Evolutionary conservation across 768 basidiomycete species (phyloP), one percentile per base, ranked within the genome.

Genomic region (Crassisporium funariophilum): DNA sequence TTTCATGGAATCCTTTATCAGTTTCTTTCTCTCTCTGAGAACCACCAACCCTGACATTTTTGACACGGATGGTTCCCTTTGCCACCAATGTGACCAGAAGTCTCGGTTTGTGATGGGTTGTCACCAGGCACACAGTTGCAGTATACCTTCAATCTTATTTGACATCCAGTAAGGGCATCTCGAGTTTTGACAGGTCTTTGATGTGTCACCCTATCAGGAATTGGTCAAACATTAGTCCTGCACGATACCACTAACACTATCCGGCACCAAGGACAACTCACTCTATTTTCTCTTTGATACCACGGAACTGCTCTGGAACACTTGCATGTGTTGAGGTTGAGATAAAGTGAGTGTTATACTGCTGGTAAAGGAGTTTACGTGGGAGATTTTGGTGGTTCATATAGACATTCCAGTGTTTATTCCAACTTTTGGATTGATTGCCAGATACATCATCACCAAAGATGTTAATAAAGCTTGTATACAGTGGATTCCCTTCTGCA

Each of bases 331-430:
- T 64, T 7, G 54, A 58, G 1, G 53, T 31, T 2, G 53, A 58
- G 1, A 55, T 38, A 49, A 48, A 58, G 5, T 25, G 60, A 38
- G 65, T 49, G 46, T 55, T 56, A 34, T 57, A 66, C 44, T 70
- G 65, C 36, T 71, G 68, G 7, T 69, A 59, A 0, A 69, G 51
- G 5, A 67, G 54, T 4, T 42, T 36, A 1, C 59, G 47, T 4
- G 64, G 70, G 0, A 70, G 49, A 36, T 59, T 63, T 2, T 50
- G 35, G 29, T 69, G 58, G 0, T 52, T 54, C 29, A 62, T 54
- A 44, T 66, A 70, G 1, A 64, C 53, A 35, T 66, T 69, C 3
- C 49, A 52, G 25, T 72, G 70, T n/a, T 67, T 64, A 42, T 74
- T 71, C 46, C 62, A 70, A n/a, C 61, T 27, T 35, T 53, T 53